Evolutionary conservation across 495 filamentous ascomycete genomes (phyloP).

Genomic region (Aspergillus coremiiformis): DNA sequence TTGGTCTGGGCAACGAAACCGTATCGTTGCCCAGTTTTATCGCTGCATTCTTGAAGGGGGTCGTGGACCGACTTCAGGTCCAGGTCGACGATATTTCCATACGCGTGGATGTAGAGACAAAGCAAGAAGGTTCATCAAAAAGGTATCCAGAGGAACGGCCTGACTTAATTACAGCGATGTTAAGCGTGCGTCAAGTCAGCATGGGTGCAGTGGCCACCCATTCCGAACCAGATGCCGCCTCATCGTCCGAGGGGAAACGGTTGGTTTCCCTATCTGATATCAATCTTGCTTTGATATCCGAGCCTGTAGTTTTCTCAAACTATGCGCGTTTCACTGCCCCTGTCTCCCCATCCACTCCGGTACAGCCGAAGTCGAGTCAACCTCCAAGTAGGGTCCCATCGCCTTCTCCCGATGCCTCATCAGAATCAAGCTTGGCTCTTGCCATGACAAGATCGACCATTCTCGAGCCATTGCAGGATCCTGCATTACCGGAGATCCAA

Average conservation of each 20-base stretch:
- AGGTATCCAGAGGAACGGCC: constrained; percentile 35
- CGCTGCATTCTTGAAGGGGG: constrained; percentile 72
- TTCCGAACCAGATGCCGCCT: constrained; percentile 20
- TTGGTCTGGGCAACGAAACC: constrained; percentile 60
- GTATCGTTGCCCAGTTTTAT: constrained; percentile 76
- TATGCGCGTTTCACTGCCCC: constrained; percentile 53
- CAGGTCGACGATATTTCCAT: constrained; percentile 60
- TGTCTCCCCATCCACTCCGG: constrained; percentile 48
- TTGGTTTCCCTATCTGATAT: constrained; percentile 57
- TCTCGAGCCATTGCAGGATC: constrained; percentile 23
- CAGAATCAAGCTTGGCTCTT: constrained; percentile 21
- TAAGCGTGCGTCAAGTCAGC: constrained; percentile 58
- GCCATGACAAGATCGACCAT: constrained; percentile 40
- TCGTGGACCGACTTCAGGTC: constrained; percentile 71
- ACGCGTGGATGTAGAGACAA: constrained; percentile 51
- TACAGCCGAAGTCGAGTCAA: constrained; percentile 34
- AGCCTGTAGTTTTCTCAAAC: constrained; percentile 63
- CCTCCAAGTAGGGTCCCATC: constrained; percentile 28
- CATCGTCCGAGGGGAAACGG: constrained; percentile 48
- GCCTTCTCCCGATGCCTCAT: constrained; percentile 21
- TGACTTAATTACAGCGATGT: constrained; percentile 52
- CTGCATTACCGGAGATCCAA: not conserved
- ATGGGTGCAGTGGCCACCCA: constrained; percentile 55
- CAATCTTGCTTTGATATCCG: constrained; percentile 59
- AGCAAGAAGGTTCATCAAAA: constrained; percentile 36